Base-by-base conservation (phyloP, 1,284 basidiomycete genomes). In the Leccinum idahoense region DNA sequence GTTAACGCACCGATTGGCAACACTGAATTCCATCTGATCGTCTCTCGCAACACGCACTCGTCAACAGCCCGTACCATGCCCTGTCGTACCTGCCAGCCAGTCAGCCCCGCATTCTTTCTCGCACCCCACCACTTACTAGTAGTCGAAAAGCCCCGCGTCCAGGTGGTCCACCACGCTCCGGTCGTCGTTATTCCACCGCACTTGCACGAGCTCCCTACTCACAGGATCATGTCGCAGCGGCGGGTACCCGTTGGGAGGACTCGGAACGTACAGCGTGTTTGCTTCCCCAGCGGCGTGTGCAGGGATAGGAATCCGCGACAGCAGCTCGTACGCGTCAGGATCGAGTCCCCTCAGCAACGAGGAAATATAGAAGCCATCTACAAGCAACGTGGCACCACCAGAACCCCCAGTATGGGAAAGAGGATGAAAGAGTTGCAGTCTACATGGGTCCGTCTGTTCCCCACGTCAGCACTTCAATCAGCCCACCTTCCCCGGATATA, bases 111-210 rank as follows among this genome's bases (percentile, higher is more conserved):
- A 57, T 18, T 26, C 60, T 6, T 18, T 23, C 46, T 4, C 32
- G 10, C 4, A 11, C 2, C 51, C 0, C 4, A 53, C 12, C 2
- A 67, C 82, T 58, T 70, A 88, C 92, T 92, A 95, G 58, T 82
- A 78, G 68, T 90, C 87, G 3, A 95, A 83, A 63, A 85, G 71
- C 7, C 80, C 79, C 0, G 85, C 77, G 7, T 80, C 80, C 69
- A 94, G 63, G 70, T 82, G 76, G 66, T 78, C 80, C 81, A 96
- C 82, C 0, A 89, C 89, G 65, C 92, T 94, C 57, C 96, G 80
- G 75, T 99, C 96, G 69, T 96, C 93, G 65, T 95, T 96, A 73
- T 98, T 99, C 92, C 95, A 98, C 53, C 96, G 78, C 12, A 98
- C 89, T 66, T 93, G 88, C 1, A 81, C 75, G 0, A 98, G 81